Percentiles rank a stretch among this genome's conserved stretches.
Evolutionary conservation across 1,284 basidiomycete genomes (phyloP).

Genomic region (Stereum hirsutum): DNA sequence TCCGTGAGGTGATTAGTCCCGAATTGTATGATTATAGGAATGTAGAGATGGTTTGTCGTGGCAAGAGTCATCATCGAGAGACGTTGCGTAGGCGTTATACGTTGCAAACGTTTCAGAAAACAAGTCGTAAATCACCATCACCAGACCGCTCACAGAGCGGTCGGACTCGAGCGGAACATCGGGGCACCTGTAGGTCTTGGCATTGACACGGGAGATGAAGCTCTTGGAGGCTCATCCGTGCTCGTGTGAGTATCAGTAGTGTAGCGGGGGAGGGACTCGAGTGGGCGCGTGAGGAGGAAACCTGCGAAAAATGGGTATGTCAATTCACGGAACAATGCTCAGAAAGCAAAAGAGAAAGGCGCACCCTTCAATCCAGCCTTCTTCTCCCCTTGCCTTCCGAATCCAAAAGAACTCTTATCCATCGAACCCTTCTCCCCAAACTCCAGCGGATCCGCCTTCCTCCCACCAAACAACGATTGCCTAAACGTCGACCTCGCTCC

Average conservation of each 20-base stretch:
- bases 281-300: slow-evolving; percentile 7
- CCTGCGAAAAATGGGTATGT: slow-evolving; percentile 3
- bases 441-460: slow-evolving; percentile 5
- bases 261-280: slow-evolving; percentile 6
- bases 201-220: background rate
- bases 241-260: slow-evolving; percentile 3
- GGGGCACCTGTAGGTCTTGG: background rate
- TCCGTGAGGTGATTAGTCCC: too few species aligned
- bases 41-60: background rate
- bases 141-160: slow-evolving; percentile 6
- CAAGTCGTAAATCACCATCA: background rate
- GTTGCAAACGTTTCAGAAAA: background rate
- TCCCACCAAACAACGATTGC: slow-evolving; percentile 9
- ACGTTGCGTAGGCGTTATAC: background rate
- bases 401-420: slow-evolving; percentile 42
- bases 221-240: background rate
- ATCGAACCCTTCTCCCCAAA: slow-evolving; percentile 10
- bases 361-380: slow-evolving; percentile 32
- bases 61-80: too few species aligned
- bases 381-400: slow-evolving; percentile 72
- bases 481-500: slow-evolving; percentile 8
- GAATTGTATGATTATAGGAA: background rate
- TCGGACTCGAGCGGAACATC: slow-evolving; percentile 9
- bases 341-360: background rate
- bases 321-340: background rate